A percentile compares a stretch with the other conserved stretches of the same genome.
phyloP scores from a whole-genome alignment of 371 early-diverging fungal species.

The Paraphysoderma sedebokerense region DNA sequence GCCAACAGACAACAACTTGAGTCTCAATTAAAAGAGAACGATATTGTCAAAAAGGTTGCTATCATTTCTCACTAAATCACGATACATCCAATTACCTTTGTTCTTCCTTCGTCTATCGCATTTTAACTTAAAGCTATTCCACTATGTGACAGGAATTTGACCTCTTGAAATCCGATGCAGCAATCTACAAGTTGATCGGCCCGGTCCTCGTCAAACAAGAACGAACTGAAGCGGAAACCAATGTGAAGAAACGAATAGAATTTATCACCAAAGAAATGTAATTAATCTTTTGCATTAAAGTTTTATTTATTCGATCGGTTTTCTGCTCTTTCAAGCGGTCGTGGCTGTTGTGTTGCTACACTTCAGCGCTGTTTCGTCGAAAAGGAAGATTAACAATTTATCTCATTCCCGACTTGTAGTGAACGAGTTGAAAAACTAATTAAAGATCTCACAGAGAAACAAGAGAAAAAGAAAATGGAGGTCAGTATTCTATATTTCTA shows the following conservation, averaged over 20 bases:
- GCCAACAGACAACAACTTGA: constrained; percentile 66
- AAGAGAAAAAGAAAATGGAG: constrained; percentile 57
- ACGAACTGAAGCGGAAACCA: constrained; percentile 56
- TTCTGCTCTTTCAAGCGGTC: too few relatives aligned
- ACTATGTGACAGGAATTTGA: constrained; percentile 64
- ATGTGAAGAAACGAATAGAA: constrained; percentile 86
- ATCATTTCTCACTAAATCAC: background rate
- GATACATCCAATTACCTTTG: background rate
- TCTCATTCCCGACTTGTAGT: constrained; percentile 15
- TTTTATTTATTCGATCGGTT: too few relatives aligned
- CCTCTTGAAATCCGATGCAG: constrained; percentile 53
- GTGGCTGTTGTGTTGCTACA: background rate
- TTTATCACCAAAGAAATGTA: constrained; percentile 79
- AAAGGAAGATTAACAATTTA: background rate
- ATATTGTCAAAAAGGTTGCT: constrained; percentile 60
- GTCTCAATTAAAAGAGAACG: constrained; percentile 89
- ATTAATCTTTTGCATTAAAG: too few relatives aligned
- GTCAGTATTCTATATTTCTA: constrained; percentile 16
- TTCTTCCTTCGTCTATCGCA: background rate
- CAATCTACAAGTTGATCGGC: constrained; percentile 85
- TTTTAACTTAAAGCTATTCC: background rate
- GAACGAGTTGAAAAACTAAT: constrained; percentile 66
- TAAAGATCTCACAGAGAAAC: constrained; percentile 52
- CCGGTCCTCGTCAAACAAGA: constrained; percentile 92
- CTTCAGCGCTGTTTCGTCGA: background rate